Base-by-base conservation (phyloP, 2,329 filamentous ascomycete species). In the Neurospora crassa region DNA sequence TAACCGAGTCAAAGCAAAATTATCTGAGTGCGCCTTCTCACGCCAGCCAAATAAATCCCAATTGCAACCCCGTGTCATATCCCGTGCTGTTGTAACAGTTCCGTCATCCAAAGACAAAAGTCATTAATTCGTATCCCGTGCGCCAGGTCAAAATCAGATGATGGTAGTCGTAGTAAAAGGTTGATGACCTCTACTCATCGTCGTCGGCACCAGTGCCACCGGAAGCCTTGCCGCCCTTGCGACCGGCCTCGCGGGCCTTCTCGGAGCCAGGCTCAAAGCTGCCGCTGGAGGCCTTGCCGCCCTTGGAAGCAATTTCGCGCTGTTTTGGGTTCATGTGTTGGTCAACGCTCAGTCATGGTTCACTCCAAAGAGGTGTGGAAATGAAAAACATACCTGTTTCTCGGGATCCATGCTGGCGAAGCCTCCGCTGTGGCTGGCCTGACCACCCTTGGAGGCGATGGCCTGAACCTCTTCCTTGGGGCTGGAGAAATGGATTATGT, bases 231-330 rank as follows among this genome's bases (percentile, higher is more conserved):
- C 86, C 86, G 3, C 86, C 86, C 79, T 88, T 88, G 41, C 80
- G 79, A 2, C 86, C 86, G 20, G 86, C 86, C 77, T 87, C 86
- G 68, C 80, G 82, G 2, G 86, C 85, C 72, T 81, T 82, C 77
- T 86, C 82, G 68, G 83, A 85, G 7, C 86, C 84, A 0, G 82
- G 82, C 75, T 88, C 83, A 70, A 89, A 89, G 3, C 83, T 86
- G 5, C 87, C 86, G 43, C 81, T 80, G 0, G 85, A 87, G 0
- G 84, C 83, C 69, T 87, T 80, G 5, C 85, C 86, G 11, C 87
- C 87, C 77, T 82, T 80, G 12, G 86, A 88, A 1, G 87, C 86
- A 72, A 88, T 87, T 1, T 88, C 82, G 24, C 81, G 79, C 86
- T 87, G 67, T 3, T 2, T 34, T 53, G 24, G n/a, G 5, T 40